Percentiles rank a stretch among this genome's conserved stretches.
These are phyloP conservation scores for Mortierella sp. DNA, from an alignment of 371 early-diverging fungal genomes.

Conservation along the genomic window DNA sequence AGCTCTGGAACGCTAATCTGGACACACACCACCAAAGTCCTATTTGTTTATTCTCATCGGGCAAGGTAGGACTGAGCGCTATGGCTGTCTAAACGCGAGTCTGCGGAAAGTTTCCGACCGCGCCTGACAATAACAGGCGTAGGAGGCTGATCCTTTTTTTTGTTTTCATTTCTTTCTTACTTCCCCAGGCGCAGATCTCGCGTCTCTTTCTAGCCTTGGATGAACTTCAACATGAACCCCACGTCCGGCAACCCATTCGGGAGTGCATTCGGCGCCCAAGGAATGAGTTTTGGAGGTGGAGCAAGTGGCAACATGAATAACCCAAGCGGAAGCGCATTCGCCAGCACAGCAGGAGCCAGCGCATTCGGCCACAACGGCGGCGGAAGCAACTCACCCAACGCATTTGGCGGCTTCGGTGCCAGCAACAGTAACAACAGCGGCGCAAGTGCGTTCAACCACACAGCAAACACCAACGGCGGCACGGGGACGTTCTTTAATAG, in stretches of 20 bases:
- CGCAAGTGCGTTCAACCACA: not conserved
- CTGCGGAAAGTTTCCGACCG: not conserved
- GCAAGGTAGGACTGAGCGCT: not conserved
- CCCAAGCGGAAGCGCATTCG: constrained; percentile 4
- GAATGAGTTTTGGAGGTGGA: constrained; percentile 5
- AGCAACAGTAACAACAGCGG: not conserved
- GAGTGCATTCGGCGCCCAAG: not conserved
- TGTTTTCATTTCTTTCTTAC: not conserved
- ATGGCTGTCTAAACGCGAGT: not conserved
- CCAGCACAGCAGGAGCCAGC: not conserved
- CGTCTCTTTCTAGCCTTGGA: not conserved
- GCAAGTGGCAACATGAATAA: not conserved
- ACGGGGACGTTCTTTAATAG: constrained; percentile 7
- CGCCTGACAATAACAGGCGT: not conserved
- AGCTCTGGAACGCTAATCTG: no score
- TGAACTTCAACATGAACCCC: constrained; percentile 19
- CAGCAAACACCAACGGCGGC: not conserved
- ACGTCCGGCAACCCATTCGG: constrained; percentile 2
- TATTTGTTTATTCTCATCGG: not conserved
- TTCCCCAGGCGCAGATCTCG: not conserved
- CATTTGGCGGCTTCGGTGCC: constrained; percentile 7
- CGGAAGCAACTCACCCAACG: not conserved
- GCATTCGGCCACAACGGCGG: constrained; percentile 2
- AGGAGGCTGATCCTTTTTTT: not conserved
- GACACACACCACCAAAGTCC: no score